Base-by-base conservation (phyloP, 352 stramenopile species). In the Achlya hypogyna region DNA sequence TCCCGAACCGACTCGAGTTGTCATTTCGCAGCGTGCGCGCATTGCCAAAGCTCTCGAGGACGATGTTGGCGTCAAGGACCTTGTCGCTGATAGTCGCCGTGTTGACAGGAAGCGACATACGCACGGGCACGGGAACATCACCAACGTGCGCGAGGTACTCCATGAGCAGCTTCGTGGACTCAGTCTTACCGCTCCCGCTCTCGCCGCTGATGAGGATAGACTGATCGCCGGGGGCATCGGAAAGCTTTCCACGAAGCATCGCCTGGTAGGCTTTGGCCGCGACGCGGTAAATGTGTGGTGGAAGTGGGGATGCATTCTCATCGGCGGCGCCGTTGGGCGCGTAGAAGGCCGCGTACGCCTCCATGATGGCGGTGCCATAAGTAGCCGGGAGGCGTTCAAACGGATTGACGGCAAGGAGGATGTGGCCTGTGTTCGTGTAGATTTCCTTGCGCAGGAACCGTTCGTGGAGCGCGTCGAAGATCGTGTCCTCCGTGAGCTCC, bases 1-100 rank as follows among this genome's bases (percentile, higher is more conserved):
- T 97, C 66, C 88, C 88, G 58, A 96, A 96, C 32, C 88, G 86
- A 74, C 84, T 94, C n/a, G 84, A 94, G 70, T 96, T 96, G 75
- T 96, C 83, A 65, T 96, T 96, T 43, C 88, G 81, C 32, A 93
- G 72, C 16, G 88, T 96, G 16, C 84, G 82, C 31, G 88, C 88
- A 60, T 96, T 96, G 32, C 88, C 88, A 63, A 97, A 96, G 6
- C 87, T 89, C 63, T 97, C 89, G 31, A 97, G 77, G 12, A 97
- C 63, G 45, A 88, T 91, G 66, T 96, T 96, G 47, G 88, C 93
- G 72, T 96, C 84, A 29, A 97, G 66, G 0, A 98, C 86, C 62
- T 97, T 94, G n/a, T 82, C 82, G 22, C 83, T 84, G 65, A 95
- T 88, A 9, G 53, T 60, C 1, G 43, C 65, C 4, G 9, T 60